Evolutionary conservation across 768 basidiomycete genomes (phyloP), one percentile per base, ranked within the genome.

Genomic region (Cystofilobasidium capitatum): DNA sequence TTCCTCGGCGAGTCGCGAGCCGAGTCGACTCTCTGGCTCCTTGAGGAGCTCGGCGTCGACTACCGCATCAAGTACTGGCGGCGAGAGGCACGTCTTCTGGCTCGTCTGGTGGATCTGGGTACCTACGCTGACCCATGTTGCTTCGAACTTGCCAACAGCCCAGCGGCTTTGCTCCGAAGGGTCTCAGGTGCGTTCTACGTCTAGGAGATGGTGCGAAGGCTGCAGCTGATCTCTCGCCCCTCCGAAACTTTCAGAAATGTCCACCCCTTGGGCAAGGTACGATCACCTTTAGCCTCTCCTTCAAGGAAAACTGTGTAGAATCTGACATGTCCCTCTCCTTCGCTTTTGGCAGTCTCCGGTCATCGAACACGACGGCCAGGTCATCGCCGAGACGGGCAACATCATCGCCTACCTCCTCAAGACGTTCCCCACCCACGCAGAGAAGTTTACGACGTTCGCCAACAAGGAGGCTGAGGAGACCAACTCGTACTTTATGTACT

Each of bases 1-100:
- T 69, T 69, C 26, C 68, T 69, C n/a, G n/a, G 49, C 58, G 39
- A 69, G 31, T 64, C 62, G 6, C 42, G 68, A 24, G 68, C 68
- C 1, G 68, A 69, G 36, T 58, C 62, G 26, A 64, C 64, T 45
- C 35, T 64, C 1, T 69, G 68, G 68, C 44, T 69, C 26, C 57
- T 69, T 35, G 63, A 69, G 40, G 68, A 69, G 37, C 55, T 69
- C 45, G 29, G 24, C 4, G 63, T 63, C 20, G 40, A 57, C 20
- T 69, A 69, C 44, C 40, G 49, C 14, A 61, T 64, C 29, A 58
- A 64, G 62, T 59, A 51, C 44, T 69, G 58, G 37, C 31, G 39
- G 33, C 45, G 62, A 6, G 39, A 37, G 37, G 26, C 29, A 24
- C 10, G 47, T 49, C 47, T 24, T n/a, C n/a, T n/a, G n/a, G 12